Evolutionary conservation across 495 filamentous ascomycete species (phyloP).

Genomic region (Penicillium chermesinum): DNA sequence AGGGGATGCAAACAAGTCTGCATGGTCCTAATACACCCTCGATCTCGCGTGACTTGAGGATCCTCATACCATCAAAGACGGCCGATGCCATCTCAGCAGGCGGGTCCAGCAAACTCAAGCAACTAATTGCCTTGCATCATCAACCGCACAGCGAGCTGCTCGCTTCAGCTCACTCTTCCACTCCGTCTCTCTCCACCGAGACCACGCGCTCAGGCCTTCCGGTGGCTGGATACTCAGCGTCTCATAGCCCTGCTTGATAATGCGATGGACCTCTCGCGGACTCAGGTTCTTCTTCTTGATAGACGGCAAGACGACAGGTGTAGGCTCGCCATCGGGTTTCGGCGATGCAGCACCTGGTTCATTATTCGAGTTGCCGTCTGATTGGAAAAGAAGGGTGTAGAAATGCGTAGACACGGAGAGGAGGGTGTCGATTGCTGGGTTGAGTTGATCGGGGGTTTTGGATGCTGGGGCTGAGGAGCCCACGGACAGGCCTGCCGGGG

Average conservation of each 20-base stretch:
- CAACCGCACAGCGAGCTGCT: conserved; percentile 69
- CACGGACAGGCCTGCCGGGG: background rate
- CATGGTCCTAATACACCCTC: too few species aligned
- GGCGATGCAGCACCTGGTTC: conserved; percentile 6
- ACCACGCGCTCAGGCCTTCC: conserved; percentile 78
- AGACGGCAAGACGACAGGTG: conserved; percentile 26
- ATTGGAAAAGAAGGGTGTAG: conserved; percentile 68
- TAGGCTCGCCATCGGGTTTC: conserved; percentile 23
- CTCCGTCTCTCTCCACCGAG: conserved; percentile 63
- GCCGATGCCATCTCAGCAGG: too few species aligned
- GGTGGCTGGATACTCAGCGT: conserved; percentile 81
- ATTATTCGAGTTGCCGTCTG: conserved; percentile 34
- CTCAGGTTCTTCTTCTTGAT: conserved; percentile 59
- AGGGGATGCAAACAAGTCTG: too few species aligned
- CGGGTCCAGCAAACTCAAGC: conserved; percentile 18
- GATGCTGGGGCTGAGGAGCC: conserved; percentile 6
- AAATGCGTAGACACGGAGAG: conserved; percentile 85
- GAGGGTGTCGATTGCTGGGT: conserved; percentile 69
- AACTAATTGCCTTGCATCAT: conserved; percentile 42
- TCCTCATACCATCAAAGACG: too few species aligned
- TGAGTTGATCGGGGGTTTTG: conserved; percentile 22
- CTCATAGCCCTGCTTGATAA: conserved; percentile 95
- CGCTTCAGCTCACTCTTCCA: conserved; percentile 70
- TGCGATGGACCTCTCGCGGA: conserved; percentile 76
- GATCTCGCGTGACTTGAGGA: too few species aligned